Base-by-base conservation (phyloP, 176 grass and related monocot species). In the Metroxylon sagu region DNA sequence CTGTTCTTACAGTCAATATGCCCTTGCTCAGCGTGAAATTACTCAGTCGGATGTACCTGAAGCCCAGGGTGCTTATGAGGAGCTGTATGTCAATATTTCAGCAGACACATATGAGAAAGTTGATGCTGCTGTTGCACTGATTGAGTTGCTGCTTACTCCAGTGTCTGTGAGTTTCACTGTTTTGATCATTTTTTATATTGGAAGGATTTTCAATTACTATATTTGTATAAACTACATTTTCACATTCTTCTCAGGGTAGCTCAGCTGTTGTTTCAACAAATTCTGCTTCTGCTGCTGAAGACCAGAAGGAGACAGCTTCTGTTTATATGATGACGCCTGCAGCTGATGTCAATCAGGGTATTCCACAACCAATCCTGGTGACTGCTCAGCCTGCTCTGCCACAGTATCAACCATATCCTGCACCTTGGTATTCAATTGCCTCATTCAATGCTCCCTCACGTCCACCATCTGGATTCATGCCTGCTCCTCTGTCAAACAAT, bases 51-150 rank as follows among this genome's bases (percentile, higher is more conserved):
- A 88, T 52, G 71, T 83, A 88, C 67, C 74, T 73, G 83, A 88
- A 75, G 78, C 29, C 5, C 71, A 67, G 69, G 74, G 27, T 88
- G 65, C 65, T 50, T 97, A 88, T 75, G 83, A 88, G 76, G 92
- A 90, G 49, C 57, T 97, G 60, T 67, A 85, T 26, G 76, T 97
- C 17, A 81, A 85, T 69, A 78, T 97, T 29, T 82, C 69, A 35
- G 83, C 92, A 52, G 92, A 90, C 29, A 82, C 86, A 62, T 85
- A 90, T 74, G 86, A 90, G 67, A 96, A 96, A 90, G 65, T 96
- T 52, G 92, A 96, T 71, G 71, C 83, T 75, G 92, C 92, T 54
- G 81, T 82, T 82, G 60, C 84, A 0, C 75, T 97, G 60, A 74
- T 97, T 80, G 83, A 97, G 48, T 63, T 84, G 26, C 87, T 97